Evolutionary conservation across 1,139 yeast genomes (phyloP).

Genomic region (Neolecta irregularis): DNA sequence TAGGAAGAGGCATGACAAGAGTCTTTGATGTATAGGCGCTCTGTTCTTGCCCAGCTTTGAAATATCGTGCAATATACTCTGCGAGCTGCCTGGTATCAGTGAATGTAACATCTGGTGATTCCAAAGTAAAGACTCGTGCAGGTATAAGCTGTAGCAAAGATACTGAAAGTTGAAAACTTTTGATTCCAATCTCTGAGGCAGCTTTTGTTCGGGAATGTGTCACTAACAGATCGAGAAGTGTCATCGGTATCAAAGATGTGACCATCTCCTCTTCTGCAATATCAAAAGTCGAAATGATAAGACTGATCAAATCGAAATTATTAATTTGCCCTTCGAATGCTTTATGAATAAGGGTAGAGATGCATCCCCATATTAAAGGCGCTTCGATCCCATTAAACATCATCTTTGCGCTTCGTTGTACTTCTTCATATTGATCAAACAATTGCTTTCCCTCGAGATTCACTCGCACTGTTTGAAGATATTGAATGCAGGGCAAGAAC

Average conservation of each 20-base stretch:
- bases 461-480: background rate
- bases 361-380: slow-evolving; percentile 1
- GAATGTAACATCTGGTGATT: too few relatives aligned
- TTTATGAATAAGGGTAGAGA: slow-evolving; percentile 1
- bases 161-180: too few relatives aligned
- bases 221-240: too few relatives aligned
- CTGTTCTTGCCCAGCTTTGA: too few relatives aligned
- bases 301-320: background rate
- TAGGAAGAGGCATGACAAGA: too few relatives aligned
- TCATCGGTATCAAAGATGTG: slow-evolving; percentile 1
- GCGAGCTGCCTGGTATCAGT: too few relatives aligned
- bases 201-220: too few relatives aligned
- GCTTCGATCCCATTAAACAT: background rate
- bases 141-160: too few relatives aligned
- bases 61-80: too few relatives aligned
- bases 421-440: slow-evolving; percentile 1
- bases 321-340: background rate
- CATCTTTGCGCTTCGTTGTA: background rate
- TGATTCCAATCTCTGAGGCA: too few relatives aligned
- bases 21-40: too few relatives aligned
- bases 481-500: slow-evolving; percentile 1
- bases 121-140: too few relatives aligned
- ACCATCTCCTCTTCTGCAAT: background rate
- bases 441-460: background rate
- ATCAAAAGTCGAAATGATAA: slow-evolving; percentile 1